Evolutionary conservation across 2,329 filamentous ascomycete species (phyloP), one percentile per base, ranked within the genome.

Genomic region (Claviceps citrina): DNA sequence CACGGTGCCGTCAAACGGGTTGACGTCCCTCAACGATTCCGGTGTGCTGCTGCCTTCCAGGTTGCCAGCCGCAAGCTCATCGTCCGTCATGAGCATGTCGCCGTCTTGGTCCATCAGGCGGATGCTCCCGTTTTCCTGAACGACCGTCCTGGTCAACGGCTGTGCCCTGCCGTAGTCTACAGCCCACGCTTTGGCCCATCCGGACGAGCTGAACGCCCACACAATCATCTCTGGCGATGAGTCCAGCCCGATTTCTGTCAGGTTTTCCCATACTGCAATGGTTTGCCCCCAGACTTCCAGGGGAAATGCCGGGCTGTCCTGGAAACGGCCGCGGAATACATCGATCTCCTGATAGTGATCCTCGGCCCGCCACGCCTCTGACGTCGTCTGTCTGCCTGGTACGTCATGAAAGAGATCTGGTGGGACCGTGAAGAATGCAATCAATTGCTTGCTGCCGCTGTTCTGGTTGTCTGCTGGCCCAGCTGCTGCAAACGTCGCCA

Each of bases 351-450:
- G 40, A 20, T 51, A 51, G 28, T 39, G 43, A 31, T 47, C 48
- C 12, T 54, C 46, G 2, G 41, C 41, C 34, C 46, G 46, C 48
- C 46, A 52, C 27, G 25, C 35, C 19, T 41, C 43, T 36, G 47
- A 49, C 20, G 44, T 40, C 20, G 42, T 37, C 16, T 42, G 38
- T 7, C 31, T 30, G n/a, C 40, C 47, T 19, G 49, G 47, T 32
- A 57, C 54, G 15, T 60, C 53, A 25, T 62, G 58, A 44, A 75
- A 70, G 2, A 70, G 54, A 52, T 80, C 75, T 0, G 66, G 54
- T 0, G 78, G 76, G 2, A 82, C 59, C 1, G 66, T 76, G 52
- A 77, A 82, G 2, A 81, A 58, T 39, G 76, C 66, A 20, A 82
- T 47, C 31, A 60, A 51, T 46, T 67, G 64, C 34, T 24, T 54